phyloP scores from a whole-genome alignment of 2,329 filamentous ascomycete species.

The Thyridium curvatum region DNA sequence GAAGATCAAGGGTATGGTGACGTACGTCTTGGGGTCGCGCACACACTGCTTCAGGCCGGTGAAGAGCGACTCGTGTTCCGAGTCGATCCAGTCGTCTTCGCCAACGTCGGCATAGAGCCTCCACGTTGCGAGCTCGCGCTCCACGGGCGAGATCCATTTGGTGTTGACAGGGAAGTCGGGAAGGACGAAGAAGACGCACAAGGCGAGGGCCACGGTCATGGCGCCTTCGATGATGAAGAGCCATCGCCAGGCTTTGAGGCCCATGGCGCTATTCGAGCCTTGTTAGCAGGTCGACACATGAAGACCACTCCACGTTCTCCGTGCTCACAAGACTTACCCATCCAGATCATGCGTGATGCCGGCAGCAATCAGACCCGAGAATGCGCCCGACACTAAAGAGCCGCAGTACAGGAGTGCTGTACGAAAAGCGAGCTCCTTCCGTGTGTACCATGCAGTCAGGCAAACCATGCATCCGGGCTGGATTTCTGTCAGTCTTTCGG shows the following conservation, averaged over 20 bases:
- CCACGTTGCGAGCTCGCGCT: conserved; percentile 24
- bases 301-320: too few relatives aligned
- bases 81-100: conserved; percentile 26
- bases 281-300: too few relatives aligned
- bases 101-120: conserved; percentile 32
- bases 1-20: conserved; percentile 18
- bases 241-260: conserved; percentile 14
- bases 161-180: conserved; percentile 32
- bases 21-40: conserved; percentile 16
- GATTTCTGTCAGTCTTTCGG: too few relatives aligned
- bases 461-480: conserved; percentile 4
- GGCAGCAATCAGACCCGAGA: conserved; percentile 53
- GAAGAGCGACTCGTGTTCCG: conserved; percentile 14
- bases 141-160: conserved; percentile 19
- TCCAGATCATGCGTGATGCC: conserved; percentile 57
- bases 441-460: conserved; percentile 57
- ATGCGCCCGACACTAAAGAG: conserved; percentile 58
- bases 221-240: conserved; percentile 7
- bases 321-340: too few relatives aligned
- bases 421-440: conserved; percentile 53
- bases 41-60: conserved; percentile 17
- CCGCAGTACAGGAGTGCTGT: conserved; percentile 55
- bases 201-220: conserved; percentile 8
- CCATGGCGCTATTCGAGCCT: conserved; percentile 34
- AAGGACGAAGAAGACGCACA: conserved; percentile 28